Base-by-base conservation (phyloP, 1,284 basidiomycete species). In the Spongiforma sp. region DNA sequence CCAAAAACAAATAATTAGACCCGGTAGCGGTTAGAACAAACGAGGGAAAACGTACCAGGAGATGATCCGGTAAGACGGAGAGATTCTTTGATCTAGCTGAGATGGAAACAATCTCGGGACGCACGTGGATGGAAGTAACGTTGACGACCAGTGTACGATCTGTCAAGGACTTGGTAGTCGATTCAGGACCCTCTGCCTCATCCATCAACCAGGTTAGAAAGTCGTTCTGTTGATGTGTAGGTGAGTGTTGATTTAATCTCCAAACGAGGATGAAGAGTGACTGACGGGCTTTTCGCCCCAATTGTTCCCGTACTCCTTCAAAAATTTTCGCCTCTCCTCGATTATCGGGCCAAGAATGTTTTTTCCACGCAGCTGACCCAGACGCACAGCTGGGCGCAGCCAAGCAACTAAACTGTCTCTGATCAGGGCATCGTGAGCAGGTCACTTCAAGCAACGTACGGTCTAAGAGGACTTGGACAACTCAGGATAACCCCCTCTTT, bases 121-220 rank as follows among this genome's bases (percentile, higher is more conserved):
- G 14, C 32, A 67, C 65, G 34, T 83, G 80, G 15, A 82, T 77
- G 2, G 80, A 77, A 0, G 78, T 78, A 54, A 84, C 80, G 63
- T 80, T 82, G 48, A 80, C 39, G 2, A 66, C 33, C 9, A 83
- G 67, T 4, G 83, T 46, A 24, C 76, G 72, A 11, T 65, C 63
- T 1, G 76, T 75, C n/a, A 84, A 63, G 14, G 72, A 71, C 34
- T 70, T 63, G 0, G 77, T 61, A 0, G 70, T 36, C 4, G 67
- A 73, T 54, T n/a, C n/a, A n/a, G n/a, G n/a, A n/a, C 81, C 75
- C 12, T 74, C 68, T 19, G 77, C 75, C 10, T 71, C 74, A 30
- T 84, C 79, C 63, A 84, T 72, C 21, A 84, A 62, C 83, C 83
- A 85, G 8, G 73, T 74, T 14, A 86, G 65, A 54, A 79, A 5